Conservation (phyloP, 106 monocot genomes). For the Platanthera zijinensis region DNA sequence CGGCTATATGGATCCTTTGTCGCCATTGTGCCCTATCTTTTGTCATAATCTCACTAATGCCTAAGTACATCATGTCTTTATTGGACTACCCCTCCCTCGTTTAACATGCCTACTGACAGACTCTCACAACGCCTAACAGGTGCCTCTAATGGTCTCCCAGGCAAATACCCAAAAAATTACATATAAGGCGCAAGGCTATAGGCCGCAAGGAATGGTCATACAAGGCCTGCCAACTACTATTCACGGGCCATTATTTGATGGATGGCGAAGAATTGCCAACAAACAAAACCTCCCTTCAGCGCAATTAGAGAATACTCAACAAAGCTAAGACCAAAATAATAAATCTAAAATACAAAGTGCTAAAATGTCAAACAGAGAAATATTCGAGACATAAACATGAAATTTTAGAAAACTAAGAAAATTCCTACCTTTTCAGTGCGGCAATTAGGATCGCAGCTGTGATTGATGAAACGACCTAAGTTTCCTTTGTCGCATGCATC, state of each 20-base stretch:
- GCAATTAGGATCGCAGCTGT: conserved; percentile 95
- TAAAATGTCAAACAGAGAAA: neutral
- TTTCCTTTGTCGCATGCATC: conserved; percentile 96
- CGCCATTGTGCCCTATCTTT: too few species aligned
- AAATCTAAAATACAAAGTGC: neutral
- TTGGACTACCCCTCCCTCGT: too few species aligned
- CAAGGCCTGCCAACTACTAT: neutral
- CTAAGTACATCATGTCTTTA: too few species aligned
- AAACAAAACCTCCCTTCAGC: neutral
- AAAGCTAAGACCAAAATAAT: neutral
- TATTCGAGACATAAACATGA: neutral
- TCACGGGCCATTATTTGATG: neutral
- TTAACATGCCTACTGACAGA: too few species aligned
- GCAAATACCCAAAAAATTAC: neutral
- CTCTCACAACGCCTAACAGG: too few species aligned
- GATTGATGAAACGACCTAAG: conserved; percentile 90
- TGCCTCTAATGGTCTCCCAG: too few species aligned
- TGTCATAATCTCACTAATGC: too few species aligned
- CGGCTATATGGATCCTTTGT: too few species aligned
- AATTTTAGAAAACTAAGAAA: neutral
- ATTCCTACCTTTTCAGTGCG: conserved; percentile 84
- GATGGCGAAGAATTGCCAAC: neutral
- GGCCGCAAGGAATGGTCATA: neutral
- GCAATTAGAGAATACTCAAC: neutral
- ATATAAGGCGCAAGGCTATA: neutral